Evolutionary conservation across 768 basidiomycete species (phyloP).

Genomic region (Erythrobasidium yunnanense): DNA sequence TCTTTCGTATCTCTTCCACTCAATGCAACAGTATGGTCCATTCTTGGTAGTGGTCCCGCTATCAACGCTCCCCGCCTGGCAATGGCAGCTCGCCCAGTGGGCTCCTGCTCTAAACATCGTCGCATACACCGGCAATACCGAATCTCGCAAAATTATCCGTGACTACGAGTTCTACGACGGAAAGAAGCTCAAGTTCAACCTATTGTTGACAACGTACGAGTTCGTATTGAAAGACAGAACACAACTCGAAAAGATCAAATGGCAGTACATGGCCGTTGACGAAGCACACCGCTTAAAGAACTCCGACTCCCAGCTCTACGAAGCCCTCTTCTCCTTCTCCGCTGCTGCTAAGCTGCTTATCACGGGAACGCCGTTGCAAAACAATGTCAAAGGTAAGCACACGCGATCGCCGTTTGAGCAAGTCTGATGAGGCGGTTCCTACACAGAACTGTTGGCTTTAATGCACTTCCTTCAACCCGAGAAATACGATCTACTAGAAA

Average conservation of each 20-base stretch:
- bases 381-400: conserved; percentile 84
- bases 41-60: conserved; percentile 95
- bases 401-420: not conserved
- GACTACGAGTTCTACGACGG: conserved; percentile 83
- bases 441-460: conserved; percentile 73
- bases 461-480: conserved; percentile 99
- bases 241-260: conserved; percentile 84
- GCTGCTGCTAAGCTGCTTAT: conserved; percentile 89
- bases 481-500: conserved; percentile 73
- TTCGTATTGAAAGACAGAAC: conserved; percentile 78
- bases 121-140: conserved; percentile 83
- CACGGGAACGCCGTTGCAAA: conserved; percentile 95
- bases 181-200: conserved; percentile 87
- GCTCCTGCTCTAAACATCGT: conserved; percentile 94
- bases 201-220: conserved; percentile 92
- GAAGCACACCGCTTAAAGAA: conserved; percentile 99
- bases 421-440: not conserved
- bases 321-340: conserved; percentile 77
- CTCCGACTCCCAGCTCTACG: conserved; percentile 91
- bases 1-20: conserved; percentile 87
- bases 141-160: conserved; percentile 80
- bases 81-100: conserved; percentile 85
- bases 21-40: conserved; percentile 83
- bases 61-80: conserved; percentile 97
- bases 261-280: conserved; percentile 92